phyloP scores from a whole-genome alignment of 2,329 filamentous ascomycete species.

The Xylaria sp. region DNA sequence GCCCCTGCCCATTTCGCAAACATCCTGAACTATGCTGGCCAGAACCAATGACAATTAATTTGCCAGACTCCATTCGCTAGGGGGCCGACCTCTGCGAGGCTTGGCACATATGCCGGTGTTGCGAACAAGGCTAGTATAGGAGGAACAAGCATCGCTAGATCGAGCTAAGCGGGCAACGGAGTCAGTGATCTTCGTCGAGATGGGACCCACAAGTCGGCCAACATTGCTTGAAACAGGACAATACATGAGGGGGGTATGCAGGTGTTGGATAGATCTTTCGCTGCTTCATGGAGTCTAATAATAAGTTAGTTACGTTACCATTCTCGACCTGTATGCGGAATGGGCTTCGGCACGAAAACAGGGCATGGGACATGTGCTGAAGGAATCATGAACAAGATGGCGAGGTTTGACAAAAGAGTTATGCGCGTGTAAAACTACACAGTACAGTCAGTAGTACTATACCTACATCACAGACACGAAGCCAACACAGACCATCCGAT shows the following conservation, averaged over 20 bases:
- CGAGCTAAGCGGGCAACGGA: constrained; percentile 51
- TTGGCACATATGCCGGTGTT: constrained; percentile 38
- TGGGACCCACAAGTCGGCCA: constrained; percentile 53
- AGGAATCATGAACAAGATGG: constrained; percentile 11
- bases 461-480: constrained; percentile 1
- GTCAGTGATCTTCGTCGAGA: constrained; percentile 53
- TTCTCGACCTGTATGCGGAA: constrained; percentile 11
- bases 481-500: constrained; percentile 12
- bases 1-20: constrained; percentile 23
- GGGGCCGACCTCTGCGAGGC: constrained; percentile 30
- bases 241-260: constrained; percentile 35
- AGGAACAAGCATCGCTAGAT: constrained; percentile 51
- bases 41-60: constrained; percentile 42
- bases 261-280: constrained; percentile 25
- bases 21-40: constrained; percentile 27
- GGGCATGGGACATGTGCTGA: background rate
- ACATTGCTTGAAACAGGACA: constrained; percentile 53
- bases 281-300: constrained; percentile 29
- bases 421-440: background rate
- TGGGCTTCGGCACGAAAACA: constrained; percentile 27
- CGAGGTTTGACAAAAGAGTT: constrained; percentile 1
- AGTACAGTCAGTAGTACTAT: background rate
- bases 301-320: constrained; percentile 29
- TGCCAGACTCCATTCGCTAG: constrained; percentile 36
- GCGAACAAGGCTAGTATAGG: constrained; percentile 32